Evolutionary conservation across 2,329 filamentous ascomycete species (phyloP).

Genomic region (Dactylella cylindrospora): DNA sequence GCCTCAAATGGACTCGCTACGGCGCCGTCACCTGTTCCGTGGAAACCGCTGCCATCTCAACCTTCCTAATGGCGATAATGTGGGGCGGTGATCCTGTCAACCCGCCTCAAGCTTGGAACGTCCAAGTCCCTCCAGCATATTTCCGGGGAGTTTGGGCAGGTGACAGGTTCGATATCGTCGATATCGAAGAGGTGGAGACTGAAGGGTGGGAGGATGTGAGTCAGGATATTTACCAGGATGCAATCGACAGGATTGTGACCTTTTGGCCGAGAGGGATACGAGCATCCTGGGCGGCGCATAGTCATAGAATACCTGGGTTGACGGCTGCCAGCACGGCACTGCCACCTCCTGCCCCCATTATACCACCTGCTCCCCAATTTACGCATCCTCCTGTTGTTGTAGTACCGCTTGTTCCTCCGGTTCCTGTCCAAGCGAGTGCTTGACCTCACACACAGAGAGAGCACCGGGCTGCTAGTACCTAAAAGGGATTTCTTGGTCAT

Average conservation of each 20-base stretch:
- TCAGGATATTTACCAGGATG: slow-evolving; percentile 6
- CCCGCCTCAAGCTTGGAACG: no score
- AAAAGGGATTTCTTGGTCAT: no score
- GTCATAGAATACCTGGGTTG: no score
- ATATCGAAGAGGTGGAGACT: background rate
- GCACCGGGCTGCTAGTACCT: no score
- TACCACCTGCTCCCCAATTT: background rate
- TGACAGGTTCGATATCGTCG: slow-evolving; percentile 30
- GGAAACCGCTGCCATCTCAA: slow-evolving; percentile 15
- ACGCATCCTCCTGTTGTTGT: background rate
- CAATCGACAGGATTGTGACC: background rate
- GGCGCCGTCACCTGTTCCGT: slow-evolving; percentile 5
- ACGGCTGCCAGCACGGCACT: no score
- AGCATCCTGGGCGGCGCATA: no score
- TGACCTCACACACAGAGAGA: no score
- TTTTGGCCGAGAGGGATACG: background rate
- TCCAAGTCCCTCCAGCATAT: no score
- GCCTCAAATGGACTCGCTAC: background rate
- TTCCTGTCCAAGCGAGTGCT: no score
- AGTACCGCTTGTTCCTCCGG: background rate
- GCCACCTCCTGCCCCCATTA: background rate
- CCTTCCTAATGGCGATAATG: slow-evolving; percentile 20
- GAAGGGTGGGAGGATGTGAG: slow-evolving; percentile 27
- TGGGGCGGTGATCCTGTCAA: slow-evolving; percentile 18
- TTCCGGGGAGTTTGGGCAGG: slow-evolving; percentile 20